Percentiles rank a stretch among this genome's conserved stretches.
Conservation (phyloP, 495 filamentous ascomycete species). For the Xylaria nigripes region DNA sequence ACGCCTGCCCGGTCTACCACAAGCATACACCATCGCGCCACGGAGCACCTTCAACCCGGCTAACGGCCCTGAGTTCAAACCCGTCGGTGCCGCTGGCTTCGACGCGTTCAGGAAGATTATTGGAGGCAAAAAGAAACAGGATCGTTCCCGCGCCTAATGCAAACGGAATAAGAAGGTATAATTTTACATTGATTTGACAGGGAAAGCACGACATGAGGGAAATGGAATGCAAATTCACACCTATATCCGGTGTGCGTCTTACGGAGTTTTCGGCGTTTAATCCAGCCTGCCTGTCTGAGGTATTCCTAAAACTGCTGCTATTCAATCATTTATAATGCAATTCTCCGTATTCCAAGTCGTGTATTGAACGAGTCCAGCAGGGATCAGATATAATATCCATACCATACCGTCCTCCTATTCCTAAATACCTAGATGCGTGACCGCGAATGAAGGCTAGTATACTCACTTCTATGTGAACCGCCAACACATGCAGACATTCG, state of each 20-base stretch:
- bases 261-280: not conserved
- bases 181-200: not conserved
- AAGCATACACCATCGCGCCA: constrained; percentile 77
- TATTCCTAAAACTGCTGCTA: too few species aligned
- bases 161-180: constrained; percentile 31
- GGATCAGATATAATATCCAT: too few species aligned
- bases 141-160: too few species aligned
- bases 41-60: constrained; percentile 45
- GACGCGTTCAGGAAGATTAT: constrained; percentile 79
- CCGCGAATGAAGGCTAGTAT: too few species aligned
- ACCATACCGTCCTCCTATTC: too few species aligned
- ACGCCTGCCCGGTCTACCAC: constrained; percentile 56
- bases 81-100: constrained; percentile 63
- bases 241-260: too few species aligned
- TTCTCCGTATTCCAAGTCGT: too few species aligned
- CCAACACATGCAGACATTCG: too few species aligned
- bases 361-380: too few species aligned
- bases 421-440: too few species aligned
- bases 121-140: constrained; percentile 50
- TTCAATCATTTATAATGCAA: too few species aligned
- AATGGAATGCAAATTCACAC: not conserved
- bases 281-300: not conserved
- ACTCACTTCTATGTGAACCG: too few species aligned
- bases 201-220: not conserved
- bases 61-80: constrained; percentile 38